Conservation (phyloP, 139 green algal genomes). For the Spirogloea muscicola region DNA sequence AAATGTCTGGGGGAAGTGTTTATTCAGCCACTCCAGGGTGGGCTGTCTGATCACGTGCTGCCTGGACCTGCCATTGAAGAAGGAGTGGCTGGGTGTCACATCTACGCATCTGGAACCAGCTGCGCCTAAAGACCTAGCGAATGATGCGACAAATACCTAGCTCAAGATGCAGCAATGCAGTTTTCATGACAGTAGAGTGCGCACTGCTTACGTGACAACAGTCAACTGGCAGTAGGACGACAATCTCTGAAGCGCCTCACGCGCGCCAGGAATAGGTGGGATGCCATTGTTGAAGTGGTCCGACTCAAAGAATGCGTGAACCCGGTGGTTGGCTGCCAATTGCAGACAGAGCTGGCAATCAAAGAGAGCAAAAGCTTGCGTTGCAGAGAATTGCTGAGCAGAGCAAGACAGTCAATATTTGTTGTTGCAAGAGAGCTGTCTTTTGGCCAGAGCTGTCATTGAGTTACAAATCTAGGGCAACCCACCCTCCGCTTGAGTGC, state of each 20-base stretch:
- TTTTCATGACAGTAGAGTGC: too few species aligned
- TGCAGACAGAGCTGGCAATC: too few species aligned
- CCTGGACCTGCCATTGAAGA: conserved; percentile 51
- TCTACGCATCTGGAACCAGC: neutral
- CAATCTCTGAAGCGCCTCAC: conserved; percentile 67
- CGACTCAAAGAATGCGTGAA: conserved; percentile 93
- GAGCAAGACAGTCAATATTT: too few species aligned
- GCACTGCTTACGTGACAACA: conserved; percentile 62
- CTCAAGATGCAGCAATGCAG: too few species aligned
- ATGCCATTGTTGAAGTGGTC: conserved; percentile 82
- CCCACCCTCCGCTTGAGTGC: conserved; percentile 66
- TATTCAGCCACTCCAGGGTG: conserved; percentile 79
- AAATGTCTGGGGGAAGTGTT: conserved; percentile 60
- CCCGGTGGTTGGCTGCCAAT: conserved; percentile 70
- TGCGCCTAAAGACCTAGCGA: too few species aligned
- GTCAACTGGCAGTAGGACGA: conserved; percentile 64
- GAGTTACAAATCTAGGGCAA: too few species aligned
- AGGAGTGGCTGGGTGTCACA: too few species aligned
- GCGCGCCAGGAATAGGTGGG: conserved; percentile 78
- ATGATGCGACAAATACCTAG: too few species aligned
- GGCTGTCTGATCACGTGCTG: conserved; percentile 85
- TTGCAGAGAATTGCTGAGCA: too few species aligned
- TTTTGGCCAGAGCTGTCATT: too few species aligned
- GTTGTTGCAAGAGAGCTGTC: too few species aligned
- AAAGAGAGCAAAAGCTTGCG: too few species aligned